These are phyloP conservation scores for Aureobasidium uvarum DNA, from an alignment of 2,329 filamentous ascomycete species.

Conservation along the genomic window DNA sequence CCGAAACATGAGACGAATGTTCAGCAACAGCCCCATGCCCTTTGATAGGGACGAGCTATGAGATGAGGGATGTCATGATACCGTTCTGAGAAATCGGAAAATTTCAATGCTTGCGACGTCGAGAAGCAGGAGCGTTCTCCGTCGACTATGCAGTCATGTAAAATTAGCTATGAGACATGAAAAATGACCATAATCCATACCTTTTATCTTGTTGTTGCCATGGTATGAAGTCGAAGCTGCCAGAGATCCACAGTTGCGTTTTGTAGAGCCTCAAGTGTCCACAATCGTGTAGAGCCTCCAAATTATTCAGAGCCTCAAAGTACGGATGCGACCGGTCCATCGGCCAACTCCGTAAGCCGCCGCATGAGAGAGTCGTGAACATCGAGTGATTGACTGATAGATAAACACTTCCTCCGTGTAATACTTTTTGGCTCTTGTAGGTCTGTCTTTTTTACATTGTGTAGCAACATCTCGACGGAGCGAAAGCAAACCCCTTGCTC, in stretches of 20 bases:
- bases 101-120: conserved; percentile 10
- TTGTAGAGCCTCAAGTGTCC: background rate
- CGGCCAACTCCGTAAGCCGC: background rate
- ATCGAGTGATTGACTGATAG: background rate
- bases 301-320: background rate
- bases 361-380: background rate
- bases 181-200: conserved; percentile 11
- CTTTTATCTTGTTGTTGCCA: background rate
- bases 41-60: conserved; percentile 21
- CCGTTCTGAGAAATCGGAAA: conserved; percentile 3
- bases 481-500: background rate
- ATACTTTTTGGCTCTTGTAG: background rate
- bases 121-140: conserved; percentile 20
- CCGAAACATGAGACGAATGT: background rate
- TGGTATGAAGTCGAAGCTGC: background rate
- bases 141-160: conserved; percentile 15
- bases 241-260: background rate
- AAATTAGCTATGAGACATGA: conserved; percentile 23
- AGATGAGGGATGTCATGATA: conserved; percentile 12
- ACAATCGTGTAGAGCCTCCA: background rate
- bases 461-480: background rate
- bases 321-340: background rate
- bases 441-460: background rate
- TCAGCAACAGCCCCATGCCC: background rate
- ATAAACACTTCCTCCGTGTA: background rate